Evolutionary conservation across 192 early-diverging fungal genomes (phyloP), one percentile per base, ranked within the genome.

Genomic region (Coemansia sp.): DNA sequence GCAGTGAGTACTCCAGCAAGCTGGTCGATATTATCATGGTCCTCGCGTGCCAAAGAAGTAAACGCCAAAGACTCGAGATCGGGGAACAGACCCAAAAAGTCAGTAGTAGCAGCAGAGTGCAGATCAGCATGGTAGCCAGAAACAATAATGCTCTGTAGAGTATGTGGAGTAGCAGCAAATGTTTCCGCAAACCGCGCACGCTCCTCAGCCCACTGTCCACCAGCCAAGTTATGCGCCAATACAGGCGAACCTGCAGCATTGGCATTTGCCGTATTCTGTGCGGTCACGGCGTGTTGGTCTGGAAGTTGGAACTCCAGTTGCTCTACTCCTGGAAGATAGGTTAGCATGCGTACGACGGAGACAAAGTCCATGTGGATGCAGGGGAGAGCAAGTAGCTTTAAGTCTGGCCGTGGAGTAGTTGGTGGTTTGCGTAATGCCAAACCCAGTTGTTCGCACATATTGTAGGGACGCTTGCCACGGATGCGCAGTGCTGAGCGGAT

Each of bases 1-100:
- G 71, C 71, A 9, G 71, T 63, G 26, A 74, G 47, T 8, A 67
- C 71, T 32, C 71, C 71, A 4, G 71, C 71, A 24, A 74, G 52
- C 48, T 74, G 71, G 43, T 74, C 71, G 37, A 74, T 74, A 20
- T 67, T 67, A 33, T 61, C 71, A 35, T 74, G 71, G 34, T 74
- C 64, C 39, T 74, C 71, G 36, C 71, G 64, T 27, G 38, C 54
- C 14, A 74, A 51, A 4, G 54, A 45, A 11, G 62, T 53, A 40
- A 74, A 74, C 2, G 60, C 64, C 29, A 74, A 38, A 1, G 64
- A 65, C 17, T 74, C 71, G 25, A 74, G 53, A 28, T 74, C 71
- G 4, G 64, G 64, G 55, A 74, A 74, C 41, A 74, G 38, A 1
- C 55, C 52, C 58, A 74, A 23, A 34, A 74, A 74, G 45, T 74